phyloP scores from a whole-genome alignment of 306 rosid genomes.

The Lupinus albus region DNA sequence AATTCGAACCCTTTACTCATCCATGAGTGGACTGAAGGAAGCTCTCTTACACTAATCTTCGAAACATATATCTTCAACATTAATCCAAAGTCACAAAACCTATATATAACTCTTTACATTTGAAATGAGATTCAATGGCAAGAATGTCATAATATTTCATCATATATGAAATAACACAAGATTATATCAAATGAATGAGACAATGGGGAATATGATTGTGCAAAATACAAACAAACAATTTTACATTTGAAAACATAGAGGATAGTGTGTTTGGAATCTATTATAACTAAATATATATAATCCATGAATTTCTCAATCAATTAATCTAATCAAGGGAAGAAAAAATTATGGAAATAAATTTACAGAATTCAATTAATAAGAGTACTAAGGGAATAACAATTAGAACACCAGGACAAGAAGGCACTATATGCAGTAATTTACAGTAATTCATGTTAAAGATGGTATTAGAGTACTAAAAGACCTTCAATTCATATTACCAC shows the following conservation, averaged over 20 bases:
- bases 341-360: not conserved
- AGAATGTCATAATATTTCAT: not conserved
- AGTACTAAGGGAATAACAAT: not conserved
- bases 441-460: too few relatives aligned
- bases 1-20: constrained; percentile 65
- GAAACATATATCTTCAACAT: not conserved
- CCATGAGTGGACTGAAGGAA: constrained; percentile 97
- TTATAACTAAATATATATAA: not conserved
- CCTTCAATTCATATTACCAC: not conserved
- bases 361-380: not conserved
- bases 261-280: not conserved
- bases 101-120: too few relatives aligned
- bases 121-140: not conserved
- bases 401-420: not conserved
- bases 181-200: not conserved
- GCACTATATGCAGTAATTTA: not conserved
- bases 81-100: not conserved
- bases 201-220: not conserved
- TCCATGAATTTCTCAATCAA: not conserved
- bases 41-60: constrained; percentile 66
- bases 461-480: too few relatives aligned
- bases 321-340: not conserved
- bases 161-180: constrained; percentile 8
- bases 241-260: not conserved
- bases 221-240: not conserved